Evolutionary conservation across 352 stramenopile species (phyloP).

Genomic region (Globisporangium camurandrum): DNA sequence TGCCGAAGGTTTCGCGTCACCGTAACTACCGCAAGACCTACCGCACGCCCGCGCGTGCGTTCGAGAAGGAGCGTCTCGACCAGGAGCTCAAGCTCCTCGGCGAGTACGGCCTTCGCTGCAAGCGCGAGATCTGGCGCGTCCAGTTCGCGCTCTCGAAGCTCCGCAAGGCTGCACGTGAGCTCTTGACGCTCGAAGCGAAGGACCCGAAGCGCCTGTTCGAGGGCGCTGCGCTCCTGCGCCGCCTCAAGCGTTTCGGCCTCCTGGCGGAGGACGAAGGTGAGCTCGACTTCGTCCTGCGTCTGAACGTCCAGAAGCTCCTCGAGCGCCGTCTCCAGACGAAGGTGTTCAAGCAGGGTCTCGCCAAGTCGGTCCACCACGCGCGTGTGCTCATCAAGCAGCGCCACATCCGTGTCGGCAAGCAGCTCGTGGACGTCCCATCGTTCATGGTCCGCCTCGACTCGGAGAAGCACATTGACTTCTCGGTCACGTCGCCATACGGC

Average conservation of each 20-base stretch:
- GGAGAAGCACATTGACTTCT: constrained; percentile 99
- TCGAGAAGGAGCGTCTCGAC: constrained; percentile 99
- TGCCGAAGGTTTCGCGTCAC: constrained; percentile 84
- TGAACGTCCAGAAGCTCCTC: constrained; percentile 98
- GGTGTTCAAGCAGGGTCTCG: constrained; percentile 98
- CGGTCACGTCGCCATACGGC: constrained; percentile 96
- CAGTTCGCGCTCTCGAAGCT: constrained; percentile 99
- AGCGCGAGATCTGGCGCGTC: constrained; percentile 99
- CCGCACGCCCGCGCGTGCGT: constrained; percentile 97
- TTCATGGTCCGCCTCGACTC: constrained; percentile 98
- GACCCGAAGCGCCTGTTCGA: constrained; percentile 99
- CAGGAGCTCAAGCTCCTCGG: constrained; percentile 98
- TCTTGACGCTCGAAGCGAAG: constrained; percentile 97
- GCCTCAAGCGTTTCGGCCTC: constrained; percentile 96
- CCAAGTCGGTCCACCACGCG: constrained; percentile 99
- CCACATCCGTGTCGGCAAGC: constrained; percentile 99
- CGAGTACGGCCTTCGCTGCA: constrained; percentile 99
- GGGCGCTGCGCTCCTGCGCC: constrained; percentile 94
- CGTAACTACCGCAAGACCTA: constrained; percentile 97
- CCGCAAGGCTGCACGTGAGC: constrained; percentile 96
- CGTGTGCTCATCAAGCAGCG: constrained; percentile 98
- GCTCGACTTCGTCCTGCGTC: constrained; percentile 97
- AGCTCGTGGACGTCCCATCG: constrained; percentile 98
- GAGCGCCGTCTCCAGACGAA: constrained; percentile 98
- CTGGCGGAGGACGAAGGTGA: constrained; percentile 97